Evolutionary conservation across 1,139 yeast genomes (phyloP).

Genomic region (Diutina neorugosa): DNA sequence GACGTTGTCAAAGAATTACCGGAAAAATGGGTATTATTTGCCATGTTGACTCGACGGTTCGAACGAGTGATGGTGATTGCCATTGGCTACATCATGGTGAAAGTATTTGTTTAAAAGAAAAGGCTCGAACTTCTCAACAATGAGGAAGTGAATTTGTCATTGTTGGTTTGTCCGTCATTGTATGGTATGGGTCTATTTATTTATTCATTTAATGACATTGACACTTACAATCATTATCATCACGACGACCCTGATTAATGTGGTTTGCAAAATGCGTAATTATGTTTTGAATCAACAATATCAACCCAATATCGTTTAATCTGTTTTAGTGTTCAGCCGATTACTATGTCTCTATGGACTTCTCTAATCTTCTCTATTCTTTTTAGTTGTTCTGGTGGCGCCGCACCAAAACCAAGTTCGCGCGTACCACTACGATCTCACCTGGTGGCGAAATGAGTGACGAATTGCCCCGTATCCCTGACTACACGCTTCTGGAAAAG

Average conservation of each 20-base stretch:
- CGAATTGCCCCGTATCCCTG: conserved; percentile 40
- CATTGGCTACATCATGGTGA: background rate
- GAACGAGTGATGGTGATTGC: background rate
- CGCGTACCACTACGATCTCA: background rate
- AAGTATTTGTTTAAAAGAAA: background rate
- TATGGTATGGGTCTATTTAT: no score
- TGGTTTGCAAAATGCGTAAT: no score
- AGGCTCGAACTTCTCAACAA: no score
- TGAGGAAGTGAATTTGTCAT: no score
- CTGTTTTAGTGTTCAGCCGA: no score
- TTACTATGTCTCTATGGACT: background rate
- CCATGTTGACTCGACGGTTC: background rate
- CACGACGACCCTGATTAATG: no score
- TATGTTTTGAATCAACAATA: no score
- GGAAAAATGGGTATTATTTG: background rate
- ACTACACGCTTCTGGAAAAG: conserved; percentile 64
- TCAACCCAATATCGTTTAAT: no score
- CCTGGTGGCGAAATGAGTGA: background rate
- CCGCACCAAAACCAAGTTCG: background rate
- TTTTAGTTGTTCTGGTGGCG: background rate
- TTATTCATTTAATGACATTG: no score
- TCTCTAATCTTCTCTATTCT: background rate
- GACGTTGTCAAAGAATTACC: background rate
- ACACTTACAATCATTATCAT: no score
- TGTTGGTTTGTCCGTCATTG: no score